phyloP scores from a whole-genome alignment of 345 rosid species.

The Arabidopsis arenosa region DNA sequence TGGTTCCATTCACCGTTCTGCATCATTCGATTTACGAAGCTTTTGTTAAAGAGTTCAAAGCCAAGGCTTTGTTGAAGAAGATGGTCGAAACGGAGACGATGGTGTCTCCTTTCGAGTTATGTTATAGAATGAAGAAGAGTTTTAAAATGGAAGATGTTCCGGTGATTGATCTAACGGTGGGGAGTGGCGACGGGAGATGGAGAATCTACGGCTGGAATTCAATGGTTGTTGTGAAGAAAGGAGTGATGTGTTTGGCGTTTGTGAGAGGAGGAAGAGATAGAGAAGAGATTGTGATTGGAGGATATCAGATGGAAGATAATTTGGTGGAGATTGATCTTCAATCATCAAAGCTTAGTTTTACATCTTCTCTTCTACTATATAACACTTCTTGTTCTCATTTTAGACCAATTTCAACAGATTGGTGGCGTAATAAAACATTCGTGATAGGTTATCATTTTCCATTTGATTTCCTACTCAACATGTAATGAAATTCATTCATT shows the following conservation, averaged over 20 bases:
- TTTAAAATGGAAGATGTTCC: constrained; percentile 37
- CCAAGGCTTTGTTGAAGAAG: constrained; percentile 16
- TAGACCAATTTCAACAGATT: background rate
- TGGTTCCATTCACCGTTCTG: constrained; percentile 45
- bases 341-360: constrained; percentile 35
- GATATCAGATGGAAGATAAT: constrained; percentile 46
- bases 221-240: constrained; percentile 34
- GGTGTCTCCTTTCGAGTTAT: constrained; percentile 35
- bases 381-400: constrained; percentile 31
- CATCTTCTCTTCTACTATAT: constrained; percentile 35
- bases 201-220: constrained; percentile 46
- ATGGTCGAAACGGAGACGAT: background rate
- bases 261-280: constrained; percentile 35
- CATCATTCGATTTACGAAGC: constrained; percentile 51
- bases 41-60: constrained; percentile 40
- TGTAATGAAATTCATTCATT: background rate
- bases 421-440: background rate
- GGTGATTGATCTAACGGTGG: constrained; percentile 31
- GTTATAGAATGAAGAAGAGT: constrained; percentile 24
- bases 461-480: constrained; percentile 6
- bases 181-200: constrained; percentile 27
- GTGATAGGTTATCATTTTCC: constrained; percentile 2
- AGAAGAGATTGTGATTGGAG: constrained; percentile 46
- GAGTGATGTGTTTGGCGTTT: constrained; percentile 40
- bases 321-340: constrained; percentile 45